Evolutionary conservation across 129 eudicot genomes (phyloP).

Genomic region (Rutidosis leptorrhynchoides): DNA sequence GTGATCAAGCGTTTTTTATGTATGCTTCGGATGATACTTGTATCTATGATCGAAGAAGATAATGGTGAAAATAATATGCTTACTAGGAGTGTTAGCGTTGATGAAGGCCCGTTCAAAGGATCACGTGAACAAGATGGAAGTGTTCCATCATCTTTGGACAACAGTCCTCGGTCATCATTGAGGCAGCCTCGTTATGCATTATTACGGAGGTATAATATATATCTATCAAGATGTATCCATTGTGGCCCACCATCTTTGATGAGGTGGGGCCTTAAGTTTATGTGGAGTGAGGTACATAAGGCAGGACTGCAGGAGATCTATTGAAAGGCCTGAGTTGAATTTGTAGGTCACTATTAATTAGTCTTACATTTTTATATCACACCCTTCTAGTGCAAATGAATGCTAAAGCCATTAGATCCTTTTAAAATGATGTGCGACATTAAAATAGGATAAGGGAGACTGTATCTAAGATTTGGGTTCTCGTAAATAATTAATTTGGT

Average conservation of each 20-base stretch:
- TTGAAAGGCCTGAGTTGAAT: neutral
- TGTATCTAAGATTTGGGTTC: slow-evolving; percentile 10
- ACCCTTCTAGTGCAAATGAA: slow-evolving; percentile 15
- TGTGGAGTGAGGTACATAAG: slow-evolving; percentile 1
- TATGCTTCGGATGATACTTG: slow-evolving; percentile 97
- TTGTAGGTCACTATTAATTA: no score
- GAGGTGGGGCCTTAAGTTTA: neutral
- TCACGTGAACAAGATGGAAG: slow-evolving; percentile 36
- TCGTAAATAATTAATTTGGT: neutral
- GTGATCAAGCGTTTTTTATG: slow-evolving; percentile 93
- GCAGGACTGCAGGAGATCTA: neutral
- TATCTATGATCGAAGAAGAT: slow-evolving; percentile 93
- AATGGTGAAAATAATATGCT: slow-evolving; percentile 68
- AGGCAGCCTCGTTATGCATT: slow-evolving; percentile 81
- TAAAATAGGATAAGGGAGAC: slow-evolving; percentile 2
- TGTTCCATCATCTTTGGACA: slow-evolving; percentile 41
- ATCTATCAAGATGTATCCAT: slow-evolving; percentile 5
- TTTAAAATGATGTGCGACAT: slow-evolving; percentile 10
- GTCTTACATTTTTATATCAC: slow-evolving; percentile 7
- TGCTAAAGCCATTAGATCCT: slow-evolving; percentile 1
- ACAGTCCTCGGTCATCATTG: slow-evolving; percentile 44
- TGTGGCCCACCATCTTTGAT: neutral
- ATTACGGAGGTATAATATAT: slow-evolving; percentile 74
- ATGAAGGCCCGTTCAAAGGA: slow-evolving; percentile 39
- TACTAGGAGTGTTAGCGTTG: slow-evolving; percentile 41